Evolutionary conservation across 768 basidiomycete genomes (phyloP).

Genomic region (Agaricus blazei): DNA sequence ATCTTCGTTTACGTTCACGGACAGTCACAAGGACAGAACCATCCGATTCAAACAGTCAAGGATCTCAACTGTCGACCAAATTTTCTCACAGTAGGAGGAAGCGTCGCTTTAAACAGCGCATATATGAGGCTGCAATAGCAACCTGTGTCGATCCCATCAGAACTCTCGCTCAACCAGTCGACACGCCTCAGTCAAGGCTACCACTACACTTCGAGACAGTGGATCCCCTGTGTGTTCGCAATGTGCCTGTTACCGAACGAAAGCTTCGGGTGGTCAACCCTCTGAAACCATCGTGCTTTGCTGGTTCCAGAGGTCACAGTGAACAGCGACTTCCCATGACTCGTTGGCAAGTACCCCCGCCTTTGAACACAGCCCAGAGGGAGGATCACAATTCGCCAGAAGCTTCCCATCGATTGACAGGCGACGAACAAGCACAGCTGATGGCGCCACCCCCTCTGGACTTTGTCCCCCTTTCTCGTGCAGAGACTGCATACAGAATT

Average conservation of each 20-base stretch:
- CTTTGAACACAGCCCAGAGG: background rate
- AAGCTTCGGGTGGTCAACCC: background rate
- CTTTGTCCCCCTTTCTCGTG: no score
- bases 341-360: background rate
- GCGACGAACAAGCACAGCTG: no score
- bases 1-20: background rate
- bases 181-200: conserved; percentile 5
- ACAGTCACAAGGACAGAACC: background rate
- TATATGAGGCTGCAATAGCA: conserved; percentile 30
- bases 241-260: background rate
- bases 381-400: no score
- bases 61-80: no score
- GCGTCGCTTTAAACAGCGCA: conserved; percentile 22
- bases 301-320: background rate
- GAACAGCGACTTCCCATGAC: background rate
- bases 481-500: no score
- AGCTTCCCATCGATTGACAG: no score
- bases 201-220: conserved; percentile 13
- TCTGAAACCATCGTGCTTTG: background rate
- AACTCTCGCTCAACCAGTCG: conserved; percentile 14
- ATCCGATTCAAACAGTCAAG: no score
- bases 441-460: no score
- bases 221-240: background rate
- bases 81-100: background rate
- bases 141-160: conserved; percentile 28